Evolutionary conservation across 352 stramenopile genomes (phyloP).

Genomic region (Globisporangium splendens): DNA sequence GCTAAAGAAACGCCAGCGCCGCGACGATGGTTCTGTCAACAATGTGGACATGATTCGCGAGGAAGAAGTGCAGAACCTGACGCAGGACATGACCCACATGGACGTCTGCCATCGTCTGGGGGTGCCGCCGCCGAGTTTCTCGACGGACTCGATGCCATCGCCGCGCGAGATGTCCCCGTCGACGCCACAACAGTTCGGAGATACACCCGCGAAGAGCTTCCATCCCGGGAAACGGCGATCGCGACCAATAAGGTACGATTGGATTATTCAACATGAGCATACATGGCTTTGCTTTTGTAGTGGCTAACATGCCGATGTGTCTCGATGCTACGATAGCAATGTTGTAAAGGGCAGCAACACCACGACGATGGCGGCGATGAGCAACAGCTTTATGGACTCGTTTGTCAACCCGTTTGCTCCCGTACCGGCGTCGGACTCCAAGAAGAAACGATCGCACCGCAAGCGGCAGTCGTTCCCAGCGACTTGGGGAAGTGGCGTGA

Average conservation of each 20-base stretch:
- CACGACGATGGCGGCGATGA: conserved; percentile 14
- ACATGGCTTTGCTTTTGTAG: too few relatives aligned
- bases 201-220: conserved; percentile 23
- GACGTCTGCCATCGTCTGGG: conserved; percentile 30
- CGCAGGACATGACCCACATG: conserved; percentile 77
- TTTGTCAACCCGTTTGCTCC: conserved; percentile 75
- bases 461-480: conserved; percentile 70
- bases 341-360: conserved; percentile 1
- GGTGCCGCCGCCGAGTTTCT: conserved; percentile 36
- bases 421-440: conserved; percentile 40
- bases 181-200: conserved; percentile 23
- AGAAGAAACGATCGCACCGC: conserved; percentile 57
- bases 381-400: conserved; percentile 21
- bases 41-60: conserved; percentile 39
- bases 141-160: conserved; percentile 44
- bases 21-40: conserved; percentile 5
- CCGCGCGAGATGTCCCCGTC: conserved; percentile 34
- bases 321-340: too few relatives aligned
- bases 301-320: too few relatives aligned
- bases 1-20: conserved; percentile 70
- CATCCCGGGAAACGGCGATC: conserved; percentile 21
- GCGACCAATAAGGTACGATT: conserved; percentile 24
- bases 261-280: too few relatives aligned
- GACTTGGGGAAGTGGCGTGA: conserved; percentile 26
- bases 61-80: conserved; percentile 67